Percentiles rank a stretch among this genome's conserved stretches.
phyloP scores from a whole-genome alignment of 306 rosid genomes.

The Boehmeria nivea region DNA sequence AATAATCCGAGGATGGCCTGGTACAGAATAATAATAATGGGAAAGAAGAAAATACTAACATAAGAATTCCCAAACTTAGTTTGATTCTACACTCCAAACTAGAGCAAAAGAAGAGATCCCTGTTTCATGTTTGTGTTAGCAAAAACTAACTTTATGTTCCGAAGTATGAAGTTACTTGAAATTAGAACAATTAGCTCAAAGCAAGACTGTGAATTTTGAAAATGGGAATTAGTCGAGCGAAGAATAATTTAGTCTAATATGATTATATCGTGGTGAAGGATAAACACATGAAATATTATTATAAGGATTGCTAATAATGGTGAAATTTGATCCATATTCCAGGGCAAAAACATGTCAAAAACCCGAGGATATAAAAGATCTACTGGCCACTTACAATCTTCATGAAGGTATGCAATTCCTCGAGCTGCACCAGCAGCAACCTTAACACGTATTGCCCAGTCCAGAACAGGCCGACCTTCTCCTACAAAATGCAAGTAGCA shows the following conservation, averaged over 20 bases:
- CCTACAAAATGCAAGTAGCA: conserved; percentile 34
- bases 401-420: conserved; percentile 93
- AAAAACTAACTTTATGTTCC: no score
- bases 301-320: no score
- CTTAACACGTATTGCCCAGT: conserved; percentile 74
- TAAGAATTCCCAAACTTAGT: neutral
- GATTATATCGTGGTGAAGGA: no score
- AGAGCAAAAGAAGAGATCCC: neutral
- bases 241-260: no score
- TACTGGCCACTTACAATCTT: conserved; percentile 59
- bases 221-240: no score
- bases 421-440: conserved; percentile 93
- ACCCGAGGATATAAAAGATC: neutral
- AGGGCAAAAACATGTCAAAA: neutral
- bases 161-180: no score
- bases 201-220: no score
- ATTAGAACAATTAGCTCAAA: no score
- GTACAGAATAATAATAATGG: conserved; percentile 16
- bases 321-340: no score
- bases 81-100: neutral
- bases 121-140: no score
- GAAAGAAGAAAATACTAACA: neutral
- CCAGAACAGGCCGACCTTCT: conserved; percentile 49
- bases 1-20: conserved; percentile 91
- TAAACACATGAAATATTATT: no score